Evolutionary conservation across 345 rosid species (phyloP).

Genomic region (Citrus maxima): DNA sequence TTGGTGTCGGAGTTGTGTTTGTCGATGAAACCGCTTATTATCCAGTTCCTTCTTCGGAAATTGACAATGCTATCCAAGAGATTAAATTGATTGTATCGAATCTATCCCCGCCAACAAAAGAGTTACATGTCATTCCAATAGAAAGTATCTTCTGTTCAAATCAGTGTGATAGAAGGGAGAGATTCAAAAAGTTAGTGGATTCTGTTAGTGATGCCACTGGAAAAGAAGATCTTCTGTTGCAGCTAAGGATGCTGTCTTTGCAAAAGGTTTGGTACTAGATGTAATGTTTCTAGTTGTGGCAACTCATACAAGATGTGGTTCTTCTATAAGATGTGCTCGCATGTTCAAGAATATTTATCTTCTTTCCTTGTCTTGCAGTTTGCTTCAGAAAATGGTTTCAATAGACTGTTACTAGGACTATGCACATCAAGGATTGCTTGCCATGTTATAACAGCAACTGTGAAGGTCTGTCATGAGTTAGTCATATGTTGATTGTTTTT

Average conservation of each 20-base stretch:
- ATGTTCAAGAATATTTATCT: background rate
- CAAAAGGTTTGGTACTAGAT: constrained; percentile 57
- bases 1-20: constrained; percentile 87
- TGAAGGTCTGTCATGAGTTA: constrained; percentile 53
- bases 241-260: constrained; percentile 60
- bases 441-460: constrained; percentile 80
- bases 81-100: constrained; percentile 42
- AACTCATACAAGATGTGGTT: background rate
- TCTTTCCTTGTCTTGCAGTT: constrained; percentile 33
- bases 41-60: constrained; percentile 27
- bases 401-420: constrained; percentile 63
- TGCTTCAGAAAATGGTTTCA: constrained; percentile 76
- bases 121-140: constrained; percentile 57
- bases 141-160: constrained; percentile 51
- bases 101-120: constrained; percentile 60
- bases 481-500: background rate
- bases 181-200: constrained; percentile 44
- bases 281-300: background rate
- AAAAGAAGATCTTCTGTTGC: constrained; percentile 73
- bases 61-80: constrained; percentile 36
- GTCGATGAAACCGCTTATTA: constrained; percentile 56
- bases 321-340: background rate
- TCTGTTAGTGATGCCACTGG: constrained; percentile 67
- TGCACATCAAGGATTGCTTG: constrained; percentile 88
- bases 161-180: constrained; percentile 43